A percentile compares a stretch with the other conserved stretches of the same genome.
Conservation (phyloP, 371 early-diverging fungal genomes). For the Mortierella sp. region DNA sequence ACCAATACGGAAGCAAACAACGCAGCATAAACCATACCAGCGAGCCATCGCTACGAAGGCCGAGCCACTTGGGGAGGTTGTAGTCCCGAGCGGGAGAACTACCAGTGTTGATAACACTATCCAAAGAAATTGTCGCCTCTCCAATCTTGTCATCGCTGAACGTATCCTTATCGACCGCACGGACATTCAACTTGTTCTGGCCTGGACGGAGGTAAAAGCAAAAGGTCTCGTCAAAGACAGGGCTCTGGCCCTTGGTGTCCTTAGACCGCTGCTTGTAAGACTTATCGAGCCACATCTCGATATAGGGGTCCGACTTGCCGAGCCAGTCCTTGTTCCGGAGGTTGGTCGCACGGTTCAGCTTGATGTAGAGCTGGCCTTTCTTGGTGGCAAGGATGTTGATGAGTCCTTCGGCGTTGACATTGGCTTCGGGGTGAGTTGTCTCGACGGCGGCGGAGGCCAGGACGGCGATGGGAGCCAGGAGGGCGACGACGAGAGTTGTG, state of each 20-base stretch:
- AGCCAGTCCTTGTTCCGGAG: slow-evolving; percentile 25
- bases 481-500: slow-evolving; percentile 4
- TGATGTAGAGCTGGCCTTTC: slow-evolving; percentile 33
- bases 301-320: slow-evolving; percentile 35
- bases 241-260: slow-evolving; percentile 36
- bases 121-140: slow-evolving; percentile 58
- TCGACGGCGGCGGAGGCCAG: slow-evolving; percentile 5
- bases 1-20: too few species aligned
- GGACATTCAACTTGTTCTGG: slow-evolving; percentile 56
- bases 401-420: not conserved
- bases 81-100: slow-evolving; percentile 20
- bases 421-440: not conserved
- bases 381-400: slow-evolving; percentile 24
- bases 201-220: slow-evolving; percentile 34
- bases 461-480: slow-evolving; percentile 9
- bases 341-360: slow-evolving; percentile 30
- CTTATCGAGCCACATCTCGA: slow-evolving; percentile 57
- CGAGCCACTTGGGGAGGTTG: slow-evolving; percentile 41
- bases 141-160: slow-evolving; percentile 63
- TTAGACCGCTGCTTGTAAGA: slow-evolving; percentile 44
- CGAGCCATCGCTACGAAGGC: slow-evolving; percentile 27
- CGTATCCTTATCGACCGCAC: slow-evolving; percentile 61
- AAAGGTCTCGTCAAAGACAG: slow-evolving; percentile 27
- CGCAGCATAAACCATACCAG: not conserved
- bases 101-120: slow-evolving; percentile 40